phyloP scores from a whole-genome alignment of 108 stramenopile species.

The Nannochloropsis salina region DNA sequence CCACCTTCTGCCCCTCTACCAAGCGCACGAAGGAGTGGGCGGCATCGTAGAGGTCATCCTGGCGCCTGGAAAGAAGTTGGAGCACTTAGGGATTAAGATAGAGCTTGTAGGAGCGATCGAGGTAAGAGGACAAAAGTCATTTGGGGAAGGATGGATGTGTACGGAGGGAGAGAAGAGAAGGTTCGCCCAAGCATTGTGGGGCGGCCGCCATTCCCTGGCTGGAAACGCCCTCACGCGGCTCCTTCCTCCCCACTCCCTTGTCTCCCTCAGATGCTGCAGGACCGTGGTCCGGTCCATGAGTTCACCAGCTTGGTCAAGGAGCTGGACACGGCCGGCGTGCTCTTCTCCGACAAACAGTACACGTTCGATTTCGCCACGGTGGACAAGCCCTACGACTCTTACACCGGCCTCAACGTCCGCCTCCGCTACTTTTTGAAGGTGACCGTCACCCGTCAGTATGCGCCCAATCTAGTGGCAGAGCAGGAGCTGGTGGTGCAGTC shows the following conservation, averaged over 20 bases:
- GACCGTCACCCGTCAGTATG: slow-evolving; percentile 74
- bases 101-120: slow-evolving; percentile 95
- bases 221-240: background rate
- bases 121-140: background rate
- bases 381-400: slow-evolving; percentile 71
- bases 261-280: slow-evolving; percentile 58
- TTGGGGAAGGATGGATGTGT: background rate
- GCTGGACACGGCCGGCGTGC: slow-evolving; percentile 75
- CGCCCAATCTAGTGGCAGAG: slow-evolving; percentile 67
- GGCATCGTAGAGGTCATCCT: slow-evolving; percentile 73
- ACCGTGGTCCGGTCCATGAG: slow-evolving; percentile 66
- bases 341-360: slow-evolving; percentile 65
- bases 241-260: slow-evolving; percentile 4
- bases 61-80: slow-evolving; percentile 86
- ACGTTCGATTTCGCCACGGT: slow-evolving; percentile 76
- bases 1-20: background rate
- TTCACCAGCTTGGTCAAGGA: slow-evolving; percentile 91
- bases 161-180: slow-evolving; percentile 7
- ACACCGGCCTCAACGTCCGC: slow-evolving; percentile 86
- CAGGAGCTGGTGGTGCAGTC: slow-evolving; percentile 85
- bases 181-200: too few species aligned
- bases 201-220: too few species aligned
- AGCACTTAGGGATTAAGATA: slow-evolving; percentile 91
- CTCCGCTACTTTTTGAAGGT: slow-evolving; percentile 92
- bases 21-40: slow-evolving; percentile 47